Evolutionary conservation across 2,329 filamentous ascomycete species (phyloP).

Genomic region (Macroventuria anomochaeta): DNA sequence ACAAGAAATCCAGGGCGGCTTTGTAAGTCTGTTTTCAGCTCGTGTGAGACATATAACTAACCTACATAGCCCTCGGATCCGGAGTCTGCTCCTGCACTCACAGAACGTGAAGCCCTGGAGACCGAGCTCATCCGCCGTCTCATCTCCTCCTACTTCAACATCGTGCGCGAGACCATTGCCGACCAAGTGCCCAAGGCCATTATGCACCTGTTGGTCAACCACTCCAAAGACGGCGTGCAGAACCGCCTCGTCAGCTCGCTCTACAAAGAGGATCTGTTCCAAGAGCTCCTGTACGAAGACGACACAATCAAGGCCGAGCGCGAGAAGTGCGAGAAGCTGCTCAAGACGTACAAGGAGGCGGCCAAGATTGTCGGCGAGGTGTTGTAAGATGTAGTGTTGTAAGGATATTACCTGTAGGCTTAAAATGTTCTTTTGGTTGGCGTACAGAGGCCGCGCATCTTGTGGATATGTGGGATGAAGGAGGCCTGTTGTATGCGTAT

Average conservation of each 20-base stretch:
- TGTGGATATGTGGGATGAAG: conserved; percentile 1
- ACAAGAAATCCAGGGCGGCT: conserved; percentile 57
- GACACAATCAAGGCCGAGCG: conserved; percentile 96
- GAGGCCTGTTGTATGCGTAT: conserved; percentile 29
- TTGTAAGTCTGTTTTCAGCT: conserved; percentile 59
- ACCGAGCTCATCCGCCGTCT: conserved; percentile 95
- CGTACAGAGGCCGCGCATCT: neutral
- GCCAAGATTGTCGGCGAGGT: conserved; percentile 99
- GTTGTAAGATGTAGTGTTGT: conserved; percentile 35
- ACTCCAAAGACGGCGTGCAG: conserved; percentile 97
- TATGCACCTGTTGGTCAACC: conserved; percentile 98
- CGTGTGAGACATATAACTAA: conserved; percentile 24
- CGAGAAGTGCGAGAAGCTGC: conserved; percentile 96
- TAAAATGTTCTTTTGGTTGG: conserved; percentile 18
- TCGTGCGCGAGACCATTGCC: conserved; percentile 96
- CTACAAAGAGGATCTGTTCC: conserved; percentile 89
- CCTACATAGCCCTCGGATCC: conserved; percentile 45
- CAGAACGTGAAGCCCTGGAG: conserved; percentile 94
- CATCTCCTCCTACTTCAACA: conserved; percentile 99
- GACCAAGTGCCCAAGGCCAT: conserved; percentile 98
- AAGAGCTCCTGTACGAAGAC: conserved; percentile 95
- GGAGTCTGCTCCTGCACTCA: conserved; percentile 81
- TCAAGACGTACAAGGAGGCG: conserved; percentile 95
- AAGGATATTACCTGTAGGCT: conserved; percentile 34
- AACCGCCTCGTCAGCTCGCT: conserved; percentile 94